These are phyloP conservation scores for Lupinus albus DNA, from an alignment of 306 rosid species.

Conservation along the genomic window DNA sequence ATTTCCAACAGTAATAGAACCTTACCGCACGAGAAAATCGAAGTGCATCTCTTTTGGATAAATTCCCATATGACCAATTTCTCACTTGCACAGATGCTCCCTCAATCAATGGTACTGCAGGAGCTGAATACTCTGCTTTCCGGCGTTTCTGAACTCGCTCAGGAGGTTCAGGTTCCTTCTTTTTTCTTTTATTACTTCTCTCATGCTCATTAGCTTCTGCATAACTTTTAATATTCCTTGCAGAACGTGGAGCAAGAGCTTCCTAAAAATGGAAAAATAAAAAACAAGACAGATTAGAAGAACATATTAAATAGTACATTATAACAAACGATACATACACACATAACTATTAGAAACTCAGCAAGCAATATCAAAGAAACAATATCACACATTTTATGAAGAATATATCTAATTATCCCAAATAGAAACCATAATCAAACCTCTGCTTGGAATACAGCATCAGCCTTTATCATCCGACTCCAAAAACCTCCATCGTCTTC, in stretches of 20 bases:
- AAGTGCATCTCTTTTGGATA: constrained; percentile 83
- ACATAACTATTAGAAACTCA: background rate
- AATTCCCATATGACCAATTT: constrained; percentile 90
- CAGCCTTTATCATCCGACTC: constrained; percentile 99
- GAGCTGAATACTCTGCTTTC: constrained; percentile 68
- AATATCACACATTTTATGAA: background rate
- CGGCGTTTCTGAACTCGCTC: constrained; percentile 82
- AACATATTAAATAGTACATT: constrained; percentile 20
- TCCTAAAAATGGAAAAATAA: constrained; percentile 54
- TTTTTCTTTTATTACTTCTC: constrained; percentile 82
- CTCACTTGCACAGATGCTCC: constrained; percentile 94
- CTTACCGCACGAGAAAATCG: constrained; percentile 92
- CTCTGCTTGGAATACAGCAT: constrained; percentile 82
- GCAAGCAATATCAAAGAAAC: constrained; percentile 4
- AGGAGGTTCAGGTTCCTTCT: constrained; percentile 79
- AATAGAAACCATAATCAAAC: constrained; percentile 51
- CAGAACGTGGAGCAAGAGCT: constrained; percentile 91
- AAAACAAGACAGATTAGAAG: background rate
- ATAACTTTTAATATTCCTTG: constrained; percentile 86
- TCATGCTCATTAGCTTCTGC: constrained; percentile 81
- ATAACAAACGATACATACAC: constrained; percentile 12
- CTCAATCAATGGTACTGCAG: constrained; percentile 79
- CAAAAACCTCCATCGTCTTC: constrained; percentile 98
- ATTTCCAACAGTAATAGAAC: constrained; percentile 17
- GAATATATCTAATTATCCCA: background rate